phyloP scores from a whole-genome alignment of 2,329 filamentous ascomycete genomes.

The Ophiosphaerella narmari region DNA sequence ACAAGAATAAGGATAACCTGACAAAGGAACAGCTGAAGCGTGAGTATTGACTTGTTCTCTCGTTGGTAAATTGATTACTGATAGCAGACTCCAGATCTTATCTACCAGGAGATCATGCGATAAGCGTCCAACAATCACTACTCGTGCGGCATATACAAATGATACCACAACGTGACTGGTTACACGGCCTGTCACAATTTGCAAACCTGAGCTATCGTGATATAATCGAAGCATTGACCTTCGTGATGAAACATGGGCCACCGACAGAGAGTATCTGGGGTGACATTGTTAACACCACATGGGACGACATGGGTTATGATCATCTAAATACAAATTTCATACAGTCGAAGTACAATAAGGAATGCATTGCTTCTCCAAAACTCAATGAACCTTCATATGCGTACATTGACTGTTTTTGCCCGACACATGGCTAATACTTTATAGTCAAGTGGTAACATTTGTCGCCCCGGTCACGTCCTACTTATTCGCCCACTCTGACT shows the following conservation, averaged over 20 bases:
- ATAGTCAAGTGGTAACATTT: too few species aligned
- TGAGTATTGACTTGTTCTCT: conserved; percentile 43
- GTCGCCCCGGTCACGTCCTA: too few species aligned
- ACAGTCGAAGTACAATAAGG: conserved; percentile 14
- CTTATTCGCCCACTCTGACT: too few species aligned
- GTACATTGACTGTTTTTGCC: background rate
- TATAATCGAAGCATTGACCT: conserved; percentile 12
- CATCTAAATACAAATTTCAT: conserved; percentile 2
- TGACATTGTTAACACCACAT: background rate
- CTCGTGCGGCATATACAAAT: conserved; percentile 25
- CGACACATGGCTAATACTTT: background rate
- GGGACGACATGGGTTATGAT: conserved; percentile 3
- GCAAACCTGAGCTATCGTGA: conserved; percentile 26
- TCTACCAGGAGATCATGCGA: conserved; percentile 95
- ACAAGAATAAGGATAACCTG: conserved; percentile 98
- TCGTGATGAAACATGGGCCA: conserved; percentile 10
- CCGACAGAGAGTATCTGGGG: background rate
- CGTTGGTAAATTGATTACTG: background rate
- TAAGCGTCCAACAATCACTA: conserved; percentile 44
- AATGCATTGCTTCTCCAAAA: conserved; percentile 16
- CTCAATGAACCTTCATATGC: background rate
- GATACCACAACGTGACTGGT: conserved; percentile 27
- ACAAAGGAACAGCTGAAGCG: conserved; percentile 98
- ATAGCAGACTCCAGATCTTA: conserved; percentile 62
- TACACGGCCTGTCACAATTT: conserved; percentile 13